Evolutionary conservation across 331 rosid genomes (phyloP), one percentile per base, ranked within the genome.

Genomic region (Rosa hybrid): DNA sequence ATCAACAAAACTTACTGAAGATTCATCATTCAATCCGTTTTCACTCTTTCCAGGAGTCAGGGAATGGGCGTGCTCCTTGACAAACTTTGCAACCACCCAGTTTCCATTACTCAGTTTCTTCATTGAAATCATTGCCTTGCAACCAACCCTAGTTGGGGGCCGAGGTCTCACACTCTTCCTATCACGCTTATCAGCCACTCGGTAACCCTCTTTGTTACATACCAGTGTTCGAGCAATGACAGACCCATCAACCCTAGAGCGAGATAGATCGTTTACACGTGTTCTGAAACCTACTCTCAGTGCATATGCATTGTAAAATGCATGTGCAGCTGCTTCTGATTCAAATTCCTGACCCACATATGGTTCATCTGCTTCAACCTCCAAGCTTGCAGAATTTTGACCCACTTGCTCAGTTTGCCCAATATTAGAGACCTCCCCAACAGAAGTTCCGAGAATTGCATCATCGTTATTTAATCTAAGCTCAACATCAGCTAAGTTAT

Each of bases 311-410:
- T 82, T 91, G 68, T 92, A 90, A 88, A 86, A 91, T 18, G 97
- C 89, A 67, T 88, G 94, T 42, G 91, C 97, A 50, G 87, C 89
- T 23, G 87, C 88, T 79, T 91, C 92, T 0, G 96, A 77, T 13
- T 86, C 94, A 39, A 92, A 92, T 83, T 91, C 94, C 82, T 89
- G 96, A 63, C 97, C 97, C 49, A 83, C 82, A 79, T 86, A 86
- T 7, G 88, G 82, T 44, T 77, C 87, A 6, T 77, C 80, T 20
- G 69, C 80, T 57, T 75, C 78, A 23, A 83, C 81, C 56, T 46
- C 81, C 45, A 30, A n/a, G 42, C 65, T 72, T 11, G 56, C 67
- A 65, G 54, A 51, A 25, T 65, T 48, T 0, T 45, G 75, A 63
- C 39, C 72, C 70, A n/a, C 72, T 81, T 63, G 48, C 41, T 71